Evolutionary conservation across 306 rosid genomes (phyloP).

Genomic region (Cyclanthera cordifolia): DNA sequence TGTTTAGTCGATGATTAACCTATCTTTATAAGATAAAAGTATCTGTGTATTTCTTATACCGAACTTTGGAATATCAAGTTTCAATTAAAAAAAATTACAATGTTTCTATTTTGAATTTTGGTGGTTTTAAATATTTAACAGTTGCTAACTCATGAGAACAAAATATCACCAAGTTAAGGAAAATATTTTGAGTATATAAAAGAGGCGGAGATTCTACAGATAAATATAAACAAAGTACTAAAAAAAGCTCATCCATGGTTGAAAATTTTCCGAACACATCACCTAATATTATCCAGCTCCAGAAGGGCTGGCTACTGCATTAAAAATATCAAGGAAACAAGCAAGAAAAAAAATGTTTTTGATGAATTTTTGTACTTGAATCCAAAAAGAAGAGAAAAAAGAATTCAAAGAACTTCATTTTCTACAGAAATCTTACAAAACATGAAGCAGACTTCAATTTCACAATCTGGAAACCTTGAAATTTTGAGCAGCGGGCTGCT

Average conservation of each 20-base stretch:
- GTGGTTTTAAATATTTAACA: too few relatives aligned
- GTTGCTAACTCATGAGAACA: too few relatives aligned
- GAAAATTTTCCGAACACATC: neutral
- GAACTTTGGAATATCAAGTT: too few relatives aligned
- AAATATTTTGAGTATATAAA: too few relatives aligned
- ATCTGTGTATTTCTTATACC: too few relatives aligned
- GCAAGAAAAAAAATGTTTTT: neutral
- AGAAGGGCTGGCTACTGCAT: neutral
- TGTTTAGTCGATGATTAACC: too few relatives aligned
- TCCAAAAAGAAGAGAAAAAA: neutral
- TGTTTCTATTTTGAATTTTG: too few relatives aligned
- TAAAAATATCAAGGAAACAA: neutral
- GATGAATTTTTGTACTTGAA: too few relatives aligned
- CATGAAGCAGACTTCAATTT: neutral
- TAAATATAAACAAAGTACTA: neutral
- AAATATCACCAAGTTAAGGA: too few relatives aligned
- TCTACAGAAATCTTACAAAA: neutral
- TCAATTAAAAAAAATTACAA: too few relatives aligned
- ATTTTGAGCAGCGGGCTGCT: constrained; percentile 14
- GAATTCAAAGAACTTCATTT: neutral
- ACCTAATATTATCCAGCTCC: neutral
- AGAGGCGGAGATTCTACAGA: too few relatives aligned
- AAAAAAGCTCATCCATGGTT: constrained; percentile 7
- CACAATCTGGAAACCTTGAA: constrained; percentile 1
- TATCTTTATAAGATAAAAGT: too few relatives aligned